These are phyloP conservation scores for Betula pendula DNA, from an alignment of 306 rosid genomes.

Conservation along the genomic window DNA sequence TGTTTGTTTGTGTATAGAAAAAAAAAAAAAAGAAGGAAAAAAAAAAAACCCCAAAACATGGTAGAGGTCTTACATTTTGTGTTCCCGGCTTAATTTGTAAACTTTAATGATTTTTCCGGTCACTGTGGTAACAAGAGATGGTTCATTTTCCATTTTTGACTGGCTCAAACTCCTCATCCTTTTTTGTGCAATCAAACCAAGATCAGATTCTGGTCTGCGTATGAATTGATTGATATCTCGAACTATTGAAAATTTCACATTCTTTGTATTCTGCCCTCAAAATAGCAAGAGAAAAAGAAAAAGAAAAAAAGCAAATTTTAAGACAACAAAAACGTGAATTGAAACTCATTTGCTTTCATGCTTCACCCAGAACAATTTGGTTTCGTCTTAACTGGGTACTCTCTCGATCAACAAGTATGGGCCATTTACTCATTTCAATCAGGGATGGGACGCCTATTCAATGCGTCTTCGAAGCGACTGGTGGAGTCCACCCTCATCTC, in stretches of 20 bases:
- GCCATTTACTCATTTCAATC: conserved; percentile 40
- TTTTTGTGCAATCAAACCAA: conserved; percentile 37
- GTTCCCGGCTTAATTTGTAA: conserved; percentile 71
- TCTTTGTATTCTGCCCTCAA: background rate
- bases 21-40: background rate
- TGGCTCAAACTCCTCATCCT: conserved; percentile 15
- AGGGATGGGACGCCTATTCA: conserved; percentile 54
- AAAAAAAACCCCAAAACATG: conserved; percentile 28
- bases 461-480: conserved; percentile 85
- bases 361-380: background rate
- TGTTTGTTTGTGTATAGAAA: conserved; percentile 57
- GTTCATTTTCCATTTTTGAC: conserved; percentile 5
- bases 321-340: background rate
- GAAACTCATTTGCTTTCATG: background rate
- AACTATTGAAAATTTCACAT: background rate
- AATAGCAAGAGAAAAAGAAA: background rate
- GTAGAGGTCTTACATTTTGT: conserved; percentile 75
- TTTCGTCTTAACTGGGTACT: too few species aligned
- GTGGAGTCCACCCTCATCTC: conserved; percentile 91
- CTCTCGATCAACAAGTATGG: too few species aligned
- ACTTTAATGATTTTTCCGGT: conserved; percentile 46
- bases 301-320: background rate
- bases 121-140: conserved; percentile 38
- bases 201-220: conserved; percentile 15
- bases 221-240: background rate